Evolutionary conservation across 768 basidiomycete species (phyloP).

Genomic region (Lentinula sp.): DNA sequence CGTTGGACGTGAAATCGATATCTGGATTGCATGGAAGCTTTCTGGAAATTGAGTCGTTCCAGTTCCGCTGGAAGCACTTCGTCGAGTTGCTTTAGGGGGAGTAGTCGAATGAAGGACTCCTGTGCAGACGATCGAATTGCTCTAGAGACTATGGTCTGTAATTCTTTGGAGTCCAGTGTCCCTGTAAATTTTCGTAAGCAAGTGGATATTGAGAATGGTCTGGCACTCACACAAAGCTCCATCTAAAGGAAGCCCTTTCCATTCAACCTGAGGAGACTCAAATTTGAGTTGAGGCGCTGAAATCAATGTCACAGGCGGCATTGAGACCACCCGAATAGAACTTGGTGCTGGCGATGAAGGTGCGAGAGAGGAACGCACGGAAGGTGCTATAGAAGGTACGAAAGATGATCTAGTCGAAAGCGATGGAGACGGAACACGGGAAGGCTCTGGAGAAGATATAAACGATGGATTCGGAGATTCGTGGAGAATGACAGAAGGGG

Average conservation of each 20-base stretch:
- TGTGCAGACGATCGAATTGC: constrained; percentile 65
- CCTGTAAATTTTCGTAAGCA: background rate
- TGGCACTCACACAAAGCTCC: constrained; percentile 48
- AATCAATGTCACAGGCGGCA: constrained; percentile 26
- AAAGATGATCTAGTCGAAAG: background rate
- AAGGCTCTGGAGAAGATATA: background rate
- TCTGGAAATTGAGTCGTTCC: constrained; percentile 48
- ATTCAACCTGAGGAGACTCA: constrained; percentile 49
- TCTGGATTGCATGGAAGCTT: constrained; percentile 50
- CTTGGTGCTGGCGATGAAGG: background rate
- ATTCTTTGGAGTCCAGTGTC: constrained; percentile 23
- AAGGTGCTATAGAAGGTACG: background rate
- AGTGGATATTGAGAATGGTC: background rate
- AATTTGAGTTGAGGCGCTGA: constrained; percentile 52
- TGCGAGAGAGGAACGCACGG: background rate
- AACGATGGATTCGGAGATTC: background rate
- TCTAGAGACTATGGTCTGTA: constrained; percentile 67
- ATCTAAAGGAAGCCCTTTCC: constrained; percentile 66
- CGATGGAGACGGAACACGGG: background rate
- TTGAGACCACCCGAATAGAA: background rate
- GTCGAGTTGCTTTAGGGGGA: constrained; percentile 59
- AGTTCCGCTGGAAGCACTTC: constrained; percentile 51
- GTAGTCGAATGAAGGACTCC: constrained; percentile 66
- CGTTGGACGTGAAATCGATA: constrained; percentile 65
- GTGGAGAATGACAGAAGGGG: background rate